Evolutionary conservation across 192 early-diverging fungal species (phyloP).

Genomic region (Entomortierella parvispora): DNA sequence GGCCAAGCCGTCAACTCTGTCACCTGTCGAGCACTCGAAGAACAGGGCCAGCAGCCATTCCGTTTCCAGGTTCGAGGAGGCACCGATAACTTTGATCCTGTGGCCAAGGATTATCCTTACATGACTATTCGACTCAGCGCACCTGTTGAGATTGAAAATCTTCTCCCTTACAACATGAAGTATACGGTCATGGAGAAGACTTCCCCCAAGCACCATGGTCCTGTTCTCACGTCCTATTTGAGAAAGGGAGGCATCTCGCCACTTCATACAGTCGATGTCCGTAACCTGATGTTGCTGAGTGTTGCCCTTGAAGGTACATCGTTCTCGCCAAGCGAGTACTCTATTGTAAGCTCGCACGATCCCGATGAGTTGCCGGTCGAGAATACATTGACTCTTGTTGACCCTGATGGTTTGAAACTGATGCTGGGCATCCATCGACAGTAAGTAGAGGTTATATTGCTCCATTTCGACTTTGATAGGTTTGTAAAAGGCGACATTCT

Average conservation of each 20-base stretch:
- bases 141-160: conserved; percentile 92
- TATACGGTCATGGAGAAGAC: conserved; percentile 84
- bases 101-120: conserved; percentile 75
- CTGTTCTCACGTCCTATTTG: conserved; percentile 66
- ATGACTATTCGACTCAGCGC: conserved; percentile 80
- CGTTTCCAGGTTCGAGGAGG: conserved; percentile 75
- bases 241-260: conserved; percentile 76
- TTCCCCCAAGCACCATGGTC: conserved; percentile 65
- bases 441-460: conserved; percentile 37
- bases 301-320: conserved; percentile 80
- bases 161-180: conserved; percentile 88
- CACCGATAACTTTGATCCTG: conserved; percentile 58
- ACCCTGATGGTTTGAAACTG: conserved; percentile 71
- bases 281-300: conserved; percentile 80
- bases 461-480: neutral
- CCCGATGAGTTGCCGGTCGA: conserved; percentile 83
- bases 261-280: conserved; percentile 86
- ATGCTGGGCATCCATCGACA: conserved; percentile 69
- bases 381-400: conserved; percentile 74
- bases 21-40: conserved; percentile 49
- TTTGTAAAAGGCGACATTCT: neutral
- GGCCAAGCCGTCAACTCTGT: conserved; percentile 46
- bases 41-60: conserved; percentile 68
- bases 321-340: conserved; percentile 80
- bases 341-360: conserved; percentile 87